Conservation (phyloP, 2,329 filamentous ascomycete genomes). For the Parastagonospora nodorum region DNA sequence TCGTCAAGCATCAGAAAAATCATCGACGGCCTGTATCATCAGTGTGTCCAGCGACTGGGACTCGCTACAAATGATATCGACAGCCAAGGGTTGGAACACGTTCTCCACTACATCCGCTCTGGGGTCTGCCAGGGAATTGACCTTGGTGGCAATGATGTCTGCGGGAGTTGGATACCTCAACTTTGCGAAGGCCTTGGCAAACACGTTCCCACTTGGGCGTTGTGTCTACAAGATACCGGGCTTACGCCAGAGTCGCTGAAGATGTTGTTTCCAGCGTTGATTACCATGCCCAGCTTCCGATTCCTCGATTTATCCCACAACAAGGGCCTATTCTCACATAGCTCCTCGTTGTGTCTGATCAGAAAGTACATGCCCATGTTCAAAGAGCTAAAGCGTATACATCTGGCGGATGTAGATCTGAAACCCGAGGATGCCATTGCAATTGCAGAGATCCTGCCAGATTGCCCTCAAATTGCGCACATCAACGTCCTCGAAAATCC, state of each 20-base stretch:
- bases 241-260: slow-evolving; percentile 74
- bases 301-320: slow-evolving; percentile 96
- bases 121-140: slow-evolving; percentile 87
- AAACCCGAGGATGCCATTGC: slow-evolving; percentile 88
- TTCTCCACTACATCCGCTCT: slow-evolving; percentile 75
- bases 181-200: slow-evolving; percentile 58
- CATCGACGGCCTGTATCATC: slow-evolving; percentile 77
- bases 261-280: slow-evolving; percentile 74
- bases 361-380: slow-evolving; percentile 86
- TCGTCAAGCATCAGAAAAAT: slow-evolving; percentile 74
- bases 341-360: slow-evolving; percentile 75
- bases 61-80: slow-evolving; percentile 83
- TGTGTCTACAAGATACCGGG: slow-evolving; percentile 86
- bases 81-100: slow-evolving; percentile 72
- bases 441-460: slow-evolving; percentile 86
- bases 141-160: slow-evolving; percentile 83
- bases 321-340: slow-evolving; percentile 74
- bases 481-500: slow-evolving; percentile 85
- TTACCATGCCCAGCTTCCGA: slow-evolving; percentile 72
- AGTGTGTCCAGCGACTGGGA: slow-evolving; percentile 77
- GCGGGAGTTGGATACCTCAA: slow-evolving; percentile 49
- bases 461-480: slow-evolving; percentile 80
- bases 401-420: slow-evolving; percentile 83
- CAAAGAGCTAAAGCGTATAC: slow-evolving; percentile 77
- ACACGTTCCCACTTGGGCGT: slow-evolving; percentile 69